Conservation (phyloP, 1,139 yeast genomes). For the Yamadazyma songkhlaensis region DNA sequence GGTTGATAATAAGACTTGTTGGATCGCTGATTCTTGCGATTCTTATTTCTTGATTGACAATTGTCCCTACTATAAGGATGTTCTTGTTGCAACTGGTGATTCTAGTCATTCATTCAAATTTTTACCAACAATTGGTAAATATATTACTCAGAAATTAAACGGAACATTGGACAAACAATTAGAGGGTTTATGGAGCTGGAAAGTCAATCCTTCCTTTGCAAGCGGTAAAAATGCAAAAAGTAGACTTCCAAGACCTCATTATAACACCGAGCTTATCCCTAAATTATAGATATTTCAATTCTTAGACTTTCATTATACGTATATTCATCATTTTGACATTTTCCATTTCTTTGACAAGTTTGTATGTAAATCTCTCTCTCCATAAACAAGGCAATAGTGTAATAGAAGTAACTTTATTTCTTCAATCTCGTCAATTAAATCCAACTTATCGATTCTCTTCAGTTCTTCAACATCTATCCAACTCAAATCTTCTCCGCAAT, state of each 20-base stretch:
- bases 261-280: constrained; percentile 7
- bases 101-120: constrained; percentile 42
- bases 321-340: neutral
- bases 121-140: constrained; percentile 32
- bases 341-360: constrained; percentile 1
- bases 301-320: too few species aligned
- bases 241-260: constrained; percentile 16
- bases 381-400: constrained; percentile 61
- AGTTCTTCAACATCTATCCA: constrained; percentile 53
- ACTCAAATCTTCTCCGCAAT: constrained; percentile 27
- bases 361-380: constrained; percentile 12
- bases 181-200: constrained; percentile 30
- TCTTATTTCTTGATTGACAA: constrained; percentile 39
- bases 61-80: constrained; percentile 32
- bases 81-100: constrained; percentile 45
- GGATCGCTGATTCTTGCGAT: constrained; percentile 45
- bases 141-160: constrained; percentile 23
- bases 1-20: constrained; percentile 21
- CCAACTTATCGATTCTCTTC: constrained; percentile 57
- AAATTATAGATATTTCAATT: constrained; percentile 1
- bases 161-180: constrained; percentile 20
- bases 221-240: constrained; percentile 14
- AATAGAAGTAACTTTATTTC: constrained; percentile 70
- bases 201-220: constrained; percentile 20
- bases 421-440: constrained; percentile 86